Evolutionary conservation across 2,329 filamentous ascomycete species (phyloP).

Genomic region (Cercospora sp.): DNA sequence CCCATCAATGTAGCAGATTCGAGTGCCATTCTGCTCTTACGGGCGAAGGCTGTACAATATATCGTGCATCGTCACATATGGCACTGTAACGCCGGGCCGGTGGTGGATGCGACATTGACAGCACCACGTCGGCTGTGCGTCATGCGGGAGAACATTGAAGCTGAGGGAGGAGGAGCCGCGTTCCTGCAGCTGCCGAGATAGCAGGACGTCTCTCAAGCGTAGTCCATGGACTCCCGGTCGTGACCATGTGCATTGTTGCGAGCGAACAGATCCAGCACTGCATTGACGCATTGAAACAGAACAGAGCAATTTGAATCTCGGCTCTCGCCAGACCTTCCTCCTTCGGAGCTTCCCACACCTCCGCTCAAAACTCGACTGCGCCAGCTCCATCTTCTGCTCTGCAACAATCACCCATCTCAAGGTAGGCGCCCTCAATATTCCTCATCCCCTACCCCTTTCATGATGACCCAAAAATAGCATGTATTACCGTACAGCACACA

Average conservation of each 20-base stretch:
- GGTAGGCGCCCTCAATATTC: not conserved
- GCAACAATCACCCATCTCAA: not conserved
- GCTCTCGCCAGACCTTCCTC: slow-evolving; percentile 1
- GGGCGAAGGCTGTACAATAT: not conserved
- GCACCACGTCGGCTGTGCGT: not conserved
- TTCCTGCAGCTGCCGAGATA: not conserved
- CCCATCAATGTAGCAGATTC: not conserved
- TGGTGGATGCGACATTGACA: not conserved
- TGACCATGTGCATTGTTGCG: not conserved
- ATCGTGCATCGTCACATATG: not conserved
- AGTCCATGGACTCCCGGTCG: not conserved
- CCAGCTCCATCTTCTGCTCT: slow-evolving; percentile 4
- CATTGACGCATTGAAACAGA: not conserved
- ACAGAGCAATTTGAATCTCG: not conserved
- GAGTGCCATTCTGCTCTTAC: not conserved
- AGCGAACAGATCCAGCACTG: not conserved
- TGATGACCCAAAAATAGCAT: slow-evolving; percentile 15
- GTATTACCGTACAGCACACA: slow-evolving; percentile 16
- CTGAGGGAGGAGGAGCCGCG: not conserved
- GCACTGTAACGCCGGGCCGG: not conserved
- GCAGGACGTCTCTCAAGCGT: not conserved
- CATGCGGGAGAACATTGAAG: not conserved
- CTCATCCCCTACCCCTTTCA: not conserved
- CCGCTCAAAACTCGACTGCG: slow-evolving; percentile 3
- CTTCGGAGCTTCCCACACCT: not conserved